phyloP scores from a whole-genome alignment of 306 rosid genomes.

The Oemleria cerasiformis region DNA sequence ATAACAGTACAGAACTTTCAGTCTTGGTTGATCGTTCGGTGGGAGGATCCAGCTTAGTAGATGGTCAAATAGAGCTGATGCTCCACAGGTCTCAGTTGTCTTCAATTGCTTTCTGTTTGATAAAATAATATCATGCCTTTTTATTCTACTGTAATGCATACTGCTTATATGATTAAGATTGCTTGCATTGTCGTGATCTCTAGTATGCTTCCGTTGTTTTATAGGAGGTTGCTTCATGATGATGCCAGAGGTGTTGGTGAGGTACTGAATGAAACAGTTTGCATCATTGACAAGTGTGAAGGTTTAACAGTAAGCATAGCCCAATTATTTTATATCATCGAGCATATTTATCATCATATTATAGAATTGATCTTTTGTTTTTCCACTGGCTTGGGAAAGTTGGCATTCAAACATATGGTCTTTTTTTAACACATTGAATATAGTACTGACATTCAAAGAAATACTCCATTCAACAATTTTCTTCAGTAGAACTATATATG shows the following conservation, averaged over 20 bases:
- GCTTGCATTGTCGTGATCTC: constrained; percentile 11
- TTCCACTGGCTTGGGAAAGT: background rate
- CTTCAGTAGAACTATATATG: background rate
- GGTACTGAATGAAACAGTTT: constrained; percentile 73
- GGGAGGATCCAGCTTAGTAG: constrained; percentile 42
- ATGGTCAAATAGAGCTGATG: constrained; percentile 49
- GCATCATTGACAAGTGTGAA: constrained; percentile 49
- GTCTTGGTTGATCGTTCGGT: constrained; percentile 42
- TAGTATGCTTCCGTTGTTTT: constrained; percentile 11
- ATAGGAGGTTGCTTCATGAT: constrained; percentile 70
- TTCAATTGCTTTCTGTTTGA: background rate
- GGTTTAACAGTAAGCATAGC: constrained; percentile 66
- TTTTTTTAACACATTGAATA: background rate
- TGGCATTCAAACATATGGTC: background rate
- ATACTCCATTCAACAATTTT: background rate
- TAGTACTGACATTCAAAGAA: background rate
- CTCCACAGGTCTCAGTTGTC: constrained; percentile 37
- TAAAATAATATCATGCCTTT: background rate
- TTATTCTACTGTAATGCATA: background rate
- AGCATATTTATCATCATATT: background rate
- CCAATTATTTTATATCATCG: constrained; percentile 8
- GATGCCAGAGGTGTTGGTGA: constrained; percentile 83
- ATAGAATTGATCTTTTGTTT: background rate
- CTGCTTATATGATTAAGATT: background rate
- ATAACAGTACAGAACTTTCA: constrained; percentile 34